Base-by-base conservation (phyloP, 257 asterid genomes). In the Misopates orontium region DNA sequence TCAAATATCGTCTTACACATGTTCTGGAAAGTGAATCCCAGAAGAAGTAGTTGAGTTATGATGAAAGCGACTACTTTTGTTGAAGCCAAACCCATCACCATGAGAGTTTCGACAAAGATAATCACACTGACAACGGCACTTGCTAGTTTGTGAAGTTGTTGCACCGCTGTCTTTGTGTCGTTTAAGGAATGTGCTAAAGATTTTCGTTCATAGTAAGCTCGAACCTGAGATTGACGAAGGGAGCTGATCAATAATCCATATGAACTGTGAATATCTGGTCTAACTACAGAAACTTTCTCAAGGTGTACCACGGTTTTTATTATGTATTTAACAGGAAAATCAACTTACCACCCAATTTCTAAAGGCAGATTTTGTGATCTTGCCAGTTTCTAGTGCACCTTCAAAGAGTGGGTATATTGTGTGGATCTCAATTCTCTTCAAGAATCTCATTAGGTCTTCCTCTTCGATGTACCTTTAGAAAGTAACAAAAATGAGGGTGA, bases 11-110 rank as follows among this genome's bases (percentile, higher is more conserved):
- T 86, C 75, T 86, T 86, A 83, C 87, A 83, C 80, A 75, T 83
- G 83, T 86, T 83, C 66, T 80, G 86, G 81, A 86, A 86, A 13
- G 84, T 84, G 69, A 86, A 86, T 2, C 86, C 90, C 10, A 84
- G 56, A 3, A 86, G 86, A 0, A 86, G 80, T 4, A 83, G 79
- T 22, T 86, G 94, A 3, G 94, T 75, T 1, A 79, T 47, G 64
- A 86, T 71, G 79, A 86, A 78, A 1, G 82, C 86, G 20, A 86
- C 66, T 0, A 83, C 83, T 63, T 83, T 77, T 0, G 88, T 83
- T 0, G 90, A 75, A 7, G 90, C 83, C 44, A 83, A 32, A 3
- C 80, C 90, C 94, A 86, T 81, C 44, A 81, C 80, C 55, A 83
- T 47, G 1, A 83, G 75, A 1, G 71, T 45, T 4, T 66, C 72